Base-by-base conservation (phyloP, 192 early-diverging fungal genomes). In the Chytriomyces sp. region DNA sequence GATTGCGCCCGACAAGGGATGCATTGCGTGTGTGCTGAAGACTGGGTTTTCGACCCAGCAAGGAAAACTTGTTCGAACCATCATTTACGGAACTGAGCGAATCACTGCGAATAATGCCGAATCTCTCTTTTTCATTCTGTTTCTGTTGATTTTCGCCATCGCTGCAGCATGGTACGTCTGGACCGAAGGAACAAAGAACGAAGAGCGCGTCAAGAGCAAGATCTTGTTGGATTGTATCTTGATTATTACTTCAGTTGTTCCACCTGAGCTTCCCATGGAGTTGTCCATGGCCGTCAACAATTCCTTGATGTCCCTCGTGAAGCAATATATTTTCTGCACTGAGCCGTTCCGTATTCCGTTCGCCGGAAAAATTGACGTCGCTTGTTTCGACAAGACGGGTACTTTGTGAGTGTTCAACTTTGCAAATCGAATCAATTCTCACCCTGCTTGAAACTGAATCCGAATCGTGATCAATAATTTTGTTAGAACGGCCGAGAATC, bases 331-430 rank as follows among this genome's bases (percentile, higher is more conserved):
- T 57, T 99, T 93, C 84, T 99, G 98, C 78, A 98, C 97, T 28
- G 98, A 99, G 82, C 98, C 98, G n/a, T 99, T 99, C 94, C 94
- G 98, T 77, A 99, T 99, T 83, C 98, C 98, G 6, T 95, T 95
- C 84, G 97, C 97, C 8, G 98, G 98, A 62, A 93, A 93, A 80
- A 86, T 99, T 61, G 97, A 99, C 78, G 92, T 99, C 49, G 95
- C 94, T 79, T 98, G 96, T 82, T 98, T 99, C 74, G 98, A 99
- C 83, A 99, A 99, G 87, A 99, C 98, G 45, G 98, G 98, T 35
- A 99, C 98, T 26, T 89, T 99, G 78, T 75, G 63, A 75, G 73
- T 53, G 1, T 44, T n/a, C 1, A 2, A 35, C 1, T 35, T 35
- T 35, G 1, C 35, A 0, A 35, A 35, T 35, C 1, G 35, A 35